Evolutionary conservation across 176 grass and related monocot species (phyloP).

Genomic region (Carex scoparia): DNA sequence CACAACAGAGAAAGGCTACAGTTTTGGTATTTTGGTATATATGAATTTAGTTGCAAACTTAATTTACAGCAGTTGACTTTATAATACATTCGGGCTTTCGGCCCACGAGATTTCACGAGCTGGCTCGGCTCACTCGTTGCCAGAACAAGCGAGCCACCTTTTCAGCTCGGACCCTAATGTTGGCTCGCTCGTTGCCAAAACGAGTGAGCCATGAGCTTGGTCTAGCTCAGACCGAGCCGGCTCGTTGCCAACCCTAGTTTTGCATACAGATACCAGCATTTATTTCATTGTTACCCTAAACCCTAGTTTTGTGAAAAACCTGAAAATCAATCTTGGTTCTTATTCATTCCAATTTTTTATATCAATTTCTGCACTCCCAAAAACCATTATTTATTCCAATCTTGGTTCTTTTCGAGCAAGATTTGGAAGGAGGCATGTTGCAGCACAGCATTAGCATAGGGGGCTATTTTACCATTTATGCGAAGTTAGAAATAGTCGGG

Average conservation of each 20-base stretch:
- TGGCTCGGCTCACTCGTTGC: too few relatives aligned
- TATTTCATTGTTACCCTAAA: too few relatives aligned
- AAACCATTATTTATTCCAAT: neutral
- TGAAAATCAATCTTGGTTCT: neutral
- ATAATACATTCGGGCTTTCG: too few relatives aligned
- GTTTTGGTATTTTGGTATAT: neutral
- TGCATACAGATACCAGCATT: neutral
- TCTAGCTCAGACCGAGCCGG: too few relatives aligned
- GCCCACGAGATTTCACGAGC: too few relatives aligned
- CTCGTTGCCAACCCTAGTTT: too few relatives aligned
- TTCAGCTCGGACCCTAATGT: too few relatives aligned
- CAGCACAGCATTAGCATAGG: neutral
- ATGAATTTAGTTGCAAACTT: too few relatives aligned
- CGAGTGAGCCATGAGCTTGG: too few relatives aligned
- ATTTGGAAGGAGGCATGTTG: neutral
- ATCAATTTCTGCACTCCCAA: neutral
- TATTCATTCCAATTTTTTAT: neutral
- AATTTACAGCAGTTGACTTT: too few relatives aligned
- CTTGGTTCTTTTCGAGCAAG: neutral
- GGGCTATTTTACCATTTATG: neutral
- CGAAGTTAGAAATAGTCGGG: neutral
- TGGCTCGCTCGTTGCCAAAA: too few relatives aligned
- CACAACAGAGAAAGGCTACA: neutral
- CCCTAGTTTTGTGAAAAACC: neutral
- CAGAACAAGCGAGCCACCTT: too few relatives aligned